phyloP scores from a whole-genome alignment of 805 yeast genomes.

The Nakazawaea ernobii region DNA sequence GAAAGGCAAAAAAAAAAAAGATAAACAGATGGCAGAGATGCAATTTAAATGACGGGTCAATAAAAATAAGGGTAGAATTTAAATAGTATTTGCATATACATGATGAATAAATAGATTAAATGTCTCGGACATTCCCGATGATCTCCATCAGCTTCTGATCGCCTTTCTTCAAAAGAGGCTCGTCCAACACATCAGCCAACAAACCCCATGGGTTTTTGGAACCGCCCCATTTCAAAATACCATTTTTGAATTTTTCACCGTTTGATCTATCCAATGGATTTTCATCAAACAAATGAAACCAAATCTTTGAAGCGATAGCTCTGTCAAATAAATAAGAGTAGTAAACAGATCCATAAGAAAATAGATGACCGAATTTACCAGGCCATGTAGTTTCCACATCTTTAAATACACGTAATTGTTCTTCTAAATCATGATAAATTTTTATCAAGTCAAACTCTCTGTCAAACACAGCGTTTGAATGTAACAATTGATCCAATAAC shows the following conservation, averaged over 20 bases:
- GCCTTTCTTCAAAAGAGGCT: conserved; percentile 55
- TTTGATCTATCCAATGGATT: conserved; percentile 67
- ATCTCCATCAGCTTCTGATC: conserved; percentile 65
- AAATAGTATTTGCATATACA: background rate
- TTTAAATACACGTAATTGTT: conserved; percentile 52
- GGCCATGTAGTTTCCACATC: conserved; percentile 81
- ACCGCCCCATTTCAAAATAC: conserved; percentile 90
- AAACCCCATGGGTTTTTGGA: conserved; percentile 84
- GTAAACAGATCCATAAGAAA: conserved; percentile 90
- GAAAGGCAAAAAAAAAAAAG: background rate
- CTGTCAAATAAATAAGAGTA: conserved; percentile 89
- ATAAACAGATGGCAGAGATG: background rate
- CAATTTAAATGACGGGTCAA: background rate
- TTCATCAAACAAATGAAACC: conserved; percentile 63
- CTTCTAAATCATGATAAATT: conserved; percentile 64
- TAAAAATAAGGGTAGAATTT: background rate
- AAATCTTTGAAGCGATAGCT: conserved; percentile 83
- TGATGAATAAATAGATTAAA: background rate
- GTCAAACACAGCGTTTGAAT: conserved; percentile 36
- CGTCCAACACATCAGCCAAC: conserved; percentile 71
- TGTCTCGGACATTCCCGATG: conserved; percentile 28
- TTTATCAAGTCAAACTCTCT: conserved; percentile 49
- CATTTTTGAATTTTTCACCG: conserved; percentile 70
- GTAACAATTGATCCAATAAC: conserved; percentile 75
- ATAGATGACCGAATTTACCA: conserved; percentile 88